Evolutionary conservation across 225 moss, liverwort and hornwort genomes (phyloP).

Genomic region (Physcomitrium patens): DNA sequence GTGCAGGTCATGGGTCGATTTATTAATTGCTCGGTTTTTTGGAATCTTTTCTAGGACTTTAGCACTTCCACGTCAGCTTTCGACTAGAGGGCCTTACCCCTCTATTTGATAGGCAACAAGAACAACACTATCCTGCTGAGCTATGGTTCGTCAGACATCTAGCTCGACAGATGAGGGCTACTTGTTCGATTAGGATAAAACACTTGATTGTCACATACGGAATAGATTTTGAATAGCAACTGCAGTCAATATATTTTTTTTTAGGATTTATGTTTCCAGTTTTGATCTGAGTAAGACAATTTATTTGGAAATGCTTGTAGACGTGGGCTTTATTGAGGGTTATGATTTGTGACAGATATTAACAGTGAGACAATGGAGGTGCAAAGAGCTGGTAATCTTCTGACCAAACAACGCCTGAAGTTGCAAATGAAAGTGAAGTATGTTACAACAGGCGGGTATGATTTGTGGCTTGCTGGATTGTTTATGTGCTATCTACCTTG

Average conservation of each 20-base stretch:
- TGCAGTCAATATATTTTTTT: background rate
- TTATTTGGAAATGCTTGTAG: no score
- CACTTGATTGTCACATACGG: conserved; percentile 9
- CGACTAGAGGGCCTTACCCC: background rate
- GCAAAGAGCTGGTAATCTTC: no score
- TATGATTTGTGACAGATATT: no score
- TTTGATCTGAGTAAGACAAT: no score
- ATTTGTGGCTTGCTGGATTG: no score
- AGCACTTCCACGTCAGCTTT: background rate
- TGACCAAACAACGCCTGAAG: no score
- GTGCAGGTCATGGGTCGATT: background rate
- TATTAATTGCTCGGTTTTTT: conserved; percentile 4
- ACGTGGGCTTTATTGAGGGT: no score
- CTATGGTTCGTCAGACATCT: background rate
- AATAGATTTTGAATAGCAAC: background rate
- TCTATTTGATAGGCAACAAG: background rate
- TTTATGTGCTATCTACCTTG: no score
- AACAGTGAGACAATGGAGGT: no score
- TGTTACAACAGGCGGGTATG: no score
- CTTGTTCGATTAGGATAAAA: conserved; percentile 7
- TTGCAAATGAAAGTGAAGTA: no score
- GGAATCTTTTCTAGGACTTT: background rate
- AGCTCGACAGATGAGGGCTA: conserved; percentile 9
- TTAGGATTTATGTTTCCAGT: no score
- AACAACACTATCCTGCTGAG: conserved; percentile 6